Conservation (phyloP, 495 filamentous ascomycete species). For the Chaetomium cochliodes region DNA sequence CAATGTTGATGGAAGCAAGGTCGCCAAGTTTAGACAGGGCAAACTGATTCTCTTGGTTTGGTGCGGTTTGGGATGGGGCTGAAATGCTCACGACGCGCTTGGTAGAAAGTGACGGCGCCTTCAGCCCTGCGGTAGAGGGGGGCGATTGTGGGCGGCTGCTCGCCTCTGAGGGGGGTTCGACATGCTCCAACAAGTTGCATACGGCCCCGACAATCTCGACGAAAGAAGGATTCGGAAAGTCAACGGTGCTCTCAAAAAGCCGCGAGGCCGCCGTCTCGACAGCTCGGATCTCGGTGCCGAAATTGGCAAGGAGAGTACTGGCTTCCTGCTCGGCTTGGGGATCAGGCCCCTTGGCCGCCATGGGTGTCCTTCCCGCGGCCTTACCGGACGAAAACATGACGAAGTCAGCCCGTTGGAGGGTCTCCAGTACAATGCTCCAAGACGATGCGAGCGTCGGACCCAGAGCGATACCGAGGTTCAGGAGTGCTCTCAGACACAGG, state of each 20-base stretch:
- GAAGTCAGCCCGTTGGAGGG: constrained; percentile 85
- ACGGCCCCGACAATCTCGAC: constrained; percentile 73
- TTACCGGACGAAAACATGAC: constrained; percentile 65
- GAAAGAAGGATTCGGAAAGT: constrained; percentile 81
- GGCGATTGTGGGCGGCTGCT: constrained; percentile 40
- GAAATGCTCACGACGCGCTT: constrained; percentile 63
- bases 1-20: constrained; percentile 73
- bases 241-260: constrained; percentile 83
- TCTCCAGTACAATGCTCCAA: constrained; percentile 89
- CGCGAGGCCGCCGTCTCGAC: constrained; percentile 85
- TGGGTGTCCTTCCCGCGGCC: constrained; percentile 45
- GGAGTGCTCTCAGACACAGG: constrained; percentile 79
- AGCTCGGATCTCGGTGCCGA: constrained; percentile 75
- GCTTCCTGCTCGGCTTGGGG: constrained; percentile 46
- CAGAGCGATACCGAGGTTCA: constrained; percentile 92
- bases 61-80: constrained; percentile 50
- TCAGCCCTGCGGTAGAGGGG: constrained; percentile 30
- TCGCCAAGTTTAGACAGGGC: constrained; percentile 80
- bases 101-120: constrained; percentile 44
- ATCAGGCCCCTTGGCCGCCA: constrained; percentile 45
- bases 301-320: constrained; percentile 56
- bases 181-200: constrained; percentile 59
- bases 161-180: constrained; percentile 33
- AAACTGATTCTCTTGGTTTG: constrained; percentile 68
- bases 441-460: constrained; percentile 81